Evolutionary conservation across 2,329 filamentous ascomycete species (phyloP).

Genomic region (Orbilia oligospora): DNA sequence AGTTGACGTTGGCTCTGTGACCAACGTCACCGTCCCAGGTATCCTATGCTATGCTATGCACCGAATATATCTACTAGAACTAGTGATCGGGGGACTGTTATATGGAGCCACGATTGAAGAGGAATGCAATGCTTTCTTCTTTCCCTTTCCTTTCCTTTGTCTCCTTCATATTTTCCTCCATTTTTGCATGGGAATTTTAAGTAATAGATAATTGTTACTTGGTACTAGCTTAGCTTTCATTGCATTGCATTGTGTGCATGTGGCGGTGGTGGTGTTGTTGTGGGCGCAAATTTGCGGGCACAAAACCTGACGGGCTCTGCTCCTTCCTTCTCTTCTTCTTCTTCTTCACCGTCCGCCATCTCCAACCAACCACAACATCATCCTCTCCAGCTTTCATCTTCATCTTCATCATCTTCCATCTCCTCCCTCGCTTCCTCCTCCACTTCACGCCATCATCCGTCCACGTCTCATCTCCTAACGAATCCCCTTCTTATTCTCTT

Average conservation of each 20-base stretch:
- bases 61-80: background rate
- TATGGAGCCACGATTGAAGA: conserved; percentile 9
- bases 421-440: conserved; percentile 14
- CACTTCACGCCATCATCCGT: background rate
- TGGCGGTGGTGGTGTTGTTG: conserved; percentile 15
- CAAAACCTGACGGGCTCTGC: conserved; percentile 38
- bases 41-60: too few species aligned
- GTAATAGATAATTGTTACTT: too few species aligned
- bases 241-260: background rate
- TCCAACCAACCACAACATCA: conserved; percentile 14
- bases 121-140: background rate
- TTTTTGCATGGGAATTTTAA: background rate
- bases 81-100: background rate
- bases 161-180: background rate
- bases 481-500: conserved; percentile 37
- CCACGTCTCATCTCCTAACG: conserved; percentile 38
- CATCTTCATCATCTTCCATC: conserved; percentile 1
- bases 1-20: conserved; percentile 33
- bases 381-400: conserved; percentile 14
- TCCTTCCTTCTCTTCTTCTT: background rate
- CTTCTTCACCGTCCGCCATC: background rate
- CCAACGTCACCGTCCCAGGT: conserved; percentile 23
- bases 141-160: background rate
- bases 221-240: background rate
- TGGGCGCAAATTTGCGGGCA: conserved; percentile 47